phyloP scores from a whole-genome alignment of 345 rosid species.

The Chamaenerion angustifolium region DNA sequence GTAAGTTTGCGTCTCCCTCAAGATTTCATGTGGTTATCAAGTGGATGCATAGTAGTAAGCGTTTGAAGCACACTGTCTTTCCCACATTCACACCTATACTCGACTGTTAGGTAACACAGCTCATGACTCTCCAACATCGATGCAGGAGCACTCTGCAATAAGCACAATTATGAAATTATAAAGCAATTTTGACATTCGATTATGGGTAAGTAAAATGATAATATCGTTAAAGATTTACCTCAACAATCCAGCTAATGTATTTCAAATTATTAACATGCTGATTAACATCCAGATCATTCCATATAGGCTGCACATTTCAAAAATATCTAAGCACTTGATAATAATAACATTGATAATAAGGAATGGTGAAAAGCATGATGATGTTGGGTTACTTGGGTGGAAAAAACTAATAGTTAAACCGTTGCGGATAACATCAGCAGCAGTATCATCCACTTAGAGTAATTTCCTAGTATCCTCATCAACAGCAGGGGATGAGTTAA shows the following conservation, averaged over 20 bases:
- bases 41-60: constrained; percentile 44
- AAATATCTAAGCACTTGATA: background rate
- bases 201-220: background rate
- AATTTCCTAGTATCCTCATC: constrained; percentile 75
- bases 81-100: constrained; percentile 93
- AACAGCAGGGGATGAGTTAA: constrained; percentile 61
- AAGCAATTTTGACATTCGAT: background rate
- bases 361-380: too few species aligned
- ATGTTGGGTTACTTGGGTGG: background rate
- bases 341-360: background rate
- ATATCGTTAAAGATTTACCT: constrained; percentile 26
- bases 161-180: background rate
- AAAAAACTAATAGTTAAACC: constrained; percentile 63
- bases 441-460: constrained; percentile 60
- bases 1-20: constrained; percentile 61
- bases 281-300: constrained; percentile 96
- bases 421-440: constrained; percentile 54
- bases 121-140: constrained; percentile 76
- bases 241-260: constrained; percentile 93
- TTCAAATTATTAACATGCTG: constrained; percentile 98
- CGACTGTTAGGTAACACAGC: constrained; percentile 66
- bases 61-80: constrained; percentile 92
- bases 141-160: constrained; percentile 76
- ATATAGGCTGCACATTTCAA: constrained; percentile 55
- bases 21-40: constrained; percentile 41